These are phyloP conservation scores for Pseudogymnoascus sp. DNA, from an alignment of 2,329 filamentous ascomycete species.

Conservation along the genomic window DNA sequence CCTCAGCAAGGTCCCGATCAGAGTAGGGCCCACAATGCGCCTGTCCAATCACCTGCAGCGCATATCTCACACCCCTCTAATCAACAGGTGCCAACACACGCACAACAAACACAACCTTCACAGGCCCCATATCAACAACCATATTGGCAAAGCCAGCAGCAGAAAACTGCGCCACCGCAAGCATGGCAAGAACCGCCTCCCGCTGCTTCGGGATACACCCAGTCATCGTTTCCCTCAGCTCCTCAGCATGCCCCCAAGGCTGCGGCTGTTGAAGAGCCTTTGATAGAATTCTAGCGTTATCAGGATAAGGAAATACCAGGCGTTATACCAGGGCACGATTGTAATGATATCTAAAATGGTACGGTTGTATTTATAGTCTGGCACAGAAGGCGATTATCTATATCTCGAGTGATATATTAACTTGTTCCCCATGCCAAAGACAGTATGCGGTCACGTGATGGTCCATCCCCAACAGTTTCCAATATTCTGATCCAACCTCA, in stretches of 20 bases:
- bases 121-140: constrained; percentile 31
- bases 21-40: background rate
- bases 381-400: background rate
- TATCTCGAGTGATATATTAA: background rate
- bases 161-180: constrained; percentile 33
- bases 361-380: background rate
- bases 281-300: constrained; percentile 60
- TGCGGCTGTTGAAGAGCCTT: constrained; percentile 61
- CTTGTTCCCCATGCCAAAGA: background rate
- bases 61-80: constrained; percentile 22
- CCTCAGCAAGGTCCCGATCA: constrained; percentile 22
- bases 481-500: background rate
- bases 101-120: constrained; percentile 18
- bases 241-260: constrained; percentile 52
- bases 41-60: constrained; percentile 20
- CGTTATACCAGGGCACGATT: constrained; percentile 7
- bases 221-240: constrained; percentile 56
- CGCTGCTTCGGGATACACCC: constrained; percentile 43
- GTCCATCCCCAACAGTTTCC: background rate
- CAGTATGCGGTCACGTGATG: background rate
- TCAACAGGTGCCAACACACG: constrained; percentile 22
- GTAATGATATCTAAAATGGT: constrained; percentile 1
- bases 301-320: constrained; percentile 7
- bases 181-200: constrained; percentile 29
- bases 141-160: constrained; percentile 43